A percentile compares a stretch with the other conserved stretches of the same genome.
Evolutionary conservation across 108 stramenopile genomes (phyloP).

Genomic region (Nannochloropsis granulata): DNA sequence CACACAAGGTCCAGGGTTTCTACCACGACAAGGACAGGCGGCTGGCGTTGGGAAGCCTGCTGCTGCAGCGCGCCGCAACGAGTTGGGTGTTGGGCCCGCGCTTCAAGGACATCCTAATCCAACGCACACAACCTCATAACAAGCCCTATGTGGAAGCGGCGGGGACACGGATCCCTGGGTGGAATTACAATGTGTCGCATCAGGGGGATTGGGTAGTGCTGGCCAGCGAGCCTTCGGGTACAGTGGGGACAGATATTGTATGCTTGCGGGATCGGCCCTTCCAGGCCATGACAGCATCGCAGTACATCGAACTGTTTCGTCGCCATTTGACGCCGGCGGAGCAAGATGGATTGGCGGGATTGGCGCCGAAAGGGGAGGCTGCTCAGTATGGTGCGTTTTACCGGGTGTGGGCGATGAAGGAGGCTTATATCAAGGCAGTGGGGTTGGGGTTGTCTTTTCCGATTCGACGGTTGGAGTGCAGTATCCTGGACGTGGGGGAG

Average conservation of each 20-base stretch:
- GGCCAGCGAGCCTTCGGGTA: conserved; percentile 16
- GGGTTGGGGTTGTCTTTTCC: conserved; percentile 27
- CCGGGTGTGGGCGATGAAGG: conserved; percentile 27
- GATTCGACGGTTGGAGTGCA: conserved; percentile 15
- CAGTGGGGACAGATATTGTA: conserved; percentile 6
- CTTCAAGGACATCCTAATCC: not conserved
- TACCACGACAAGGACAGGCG: conserved; percentile 14
- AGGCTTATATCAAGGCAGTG: conserved; percentile 35
- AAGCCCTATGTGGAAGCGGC: not conserved
- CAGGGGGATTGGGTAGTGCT: conserved; percentile 35
- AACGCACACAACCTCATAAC: not conserved
- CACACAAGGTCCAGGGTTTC: not conserved
- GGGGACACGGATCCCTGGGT: not conserved
- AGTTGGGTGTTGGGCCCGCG: not conserved
- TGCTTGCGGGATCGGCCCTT: not conserved
- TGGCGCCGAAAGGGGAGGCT: not conserved
- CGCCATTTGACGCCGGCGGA: not conserved
- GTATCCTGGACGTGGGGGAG: not conserved
- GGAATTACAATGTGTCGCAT: conserved; percentile 44
- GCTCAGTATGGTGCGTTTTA: conserved; percentile 6
- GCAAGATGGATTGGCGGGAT: not conserved
- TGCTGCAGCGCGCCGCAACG: conserved; percentile 5
- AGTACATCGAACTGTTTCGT: not conserved
- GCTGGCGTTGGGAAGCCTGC: conserved; percentile 18
- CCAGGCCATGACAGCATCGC: not conserved